phyloP scores from a whole-genome alignment of 768 basidiomycete genomes.

The Tylopilus vinaceipallidus region DNA sequence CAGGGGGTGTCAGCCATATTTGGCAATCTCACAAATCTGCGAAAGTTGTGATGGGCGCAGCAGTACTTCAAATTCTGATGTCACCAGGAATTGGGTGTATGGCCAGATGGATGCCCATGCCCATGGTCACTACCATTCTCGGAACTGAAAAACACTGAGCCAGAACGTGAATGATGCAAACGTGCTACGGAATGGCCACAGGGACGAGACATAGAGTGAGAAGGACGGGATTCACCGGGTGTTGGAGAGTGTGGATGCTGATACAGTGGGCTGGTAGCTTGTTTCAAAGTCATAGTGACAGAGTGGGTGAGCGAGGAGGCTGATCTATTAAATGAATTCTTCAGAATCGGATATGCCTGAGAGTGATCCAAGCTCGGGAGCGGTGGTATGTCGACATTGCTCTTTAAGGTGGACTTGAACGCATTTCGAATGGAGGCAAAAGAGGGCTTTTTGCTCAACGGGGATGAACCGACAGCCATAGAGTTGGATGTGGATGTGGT shows the following conservation, averaged over 20 bases:
- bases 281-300: conserved; percentile 39
- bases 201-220: conserved; percentile 40
- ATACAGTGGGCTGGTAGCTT: conserved; percentile 45
- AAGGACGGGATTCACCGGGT: conserved; percentile 42
- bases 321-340: conserved; percentile 81
- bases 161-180: conserved; percentile 75
- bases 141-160: conserved; percentile 68
- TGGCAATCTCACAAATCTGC: too few relatives aligned
- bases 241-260: conserved; percentile 57
- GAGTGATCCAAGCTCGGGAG: conserved; percentile 64
- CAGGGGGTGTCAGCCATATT: too few relatives aligned
- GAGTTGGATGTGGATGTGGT: conserved; percentile 37
- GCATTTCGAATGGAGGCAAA: conserved; percentile 87
- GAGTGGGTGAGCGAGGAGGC: conserved; percentile 66
- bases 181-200: conserved; percentile 60
- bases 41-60: too few relatives aligned
- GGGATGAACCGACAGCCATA: conserved; percentile 29
- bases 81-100: conserved; percentile 27
- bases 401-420: conserved; percentile 62
- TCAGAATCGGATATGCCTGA: conserved; percentile 66
- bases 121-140: conserved; percentile 73
- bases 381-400: conserved; percentile 66
- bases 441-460: conserved; percentile 77
- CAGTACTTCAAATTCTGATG: too few relatives aligned
- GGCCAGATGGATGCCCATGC: conserved; percentile 35